Evolutionary conservation across 2,329 filamentous ascomycete genomes (phyloP), one percentile per base, ranked within the genome.

Genomic region (Hyphodiscus sp.): DNA sequence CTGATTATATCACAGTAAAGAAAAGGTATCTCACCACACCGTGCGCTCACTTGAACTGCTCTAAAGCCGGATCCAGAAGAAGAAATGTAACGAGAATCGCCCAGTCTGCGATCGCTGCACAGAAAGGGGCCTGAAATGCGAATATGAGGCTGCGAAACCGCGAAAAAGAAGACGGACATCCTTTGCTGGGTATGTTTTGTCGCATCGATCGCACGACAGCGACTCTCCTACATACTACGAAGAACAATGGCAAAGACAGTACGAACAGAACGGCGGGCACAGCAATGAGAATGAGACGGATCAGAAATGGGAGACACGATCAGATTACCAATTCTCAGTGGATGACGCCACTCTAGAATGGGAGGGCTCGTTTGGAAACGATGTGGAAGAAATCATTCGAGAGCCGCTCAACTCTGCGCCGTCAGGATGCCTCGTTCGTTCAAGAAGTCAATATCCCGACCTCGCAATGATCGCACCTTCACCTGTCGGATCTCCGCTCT

Each of bases 1-100:
- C 59, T 64, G 59, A 64, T 48, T 50, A n/a, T 38, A 26, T 18
- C 46, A 41, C 48, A 68, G 66, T 47, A 68, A 68, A 58, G 64
- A 68, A 59, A 68, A 68, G 64, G 66, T 67, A 62, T n/a, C 15
- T 20, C 44, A 15, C 41, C 26, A 6, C 41, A 13, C n/a, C 6
- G 29, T 20, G 2, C 18, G 15, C n/a, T 9, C 43, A 23, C 16
- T 20, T 26, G 18, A 26, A 19, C 43, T 30, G 10, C 41, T 50
- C 58, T 63, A 47, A 64, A 38, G 41, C 20, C 15, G 26, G 20
- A 20, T 30, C 16, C 56, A 68, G 65, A 67, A 67, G 56, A 68
- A 67, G 60, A 68, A 68, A 55, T 68, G 66, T 33, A 67, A 68
- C 57, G 66, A 68, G 44, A 52, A 58, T 49, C 60, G 63, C 20